phyloP scores from a whole-genome alignment of 2,329 filamentous ascomycete genomes.

The Magnaporthiopsis poae region DNA sequence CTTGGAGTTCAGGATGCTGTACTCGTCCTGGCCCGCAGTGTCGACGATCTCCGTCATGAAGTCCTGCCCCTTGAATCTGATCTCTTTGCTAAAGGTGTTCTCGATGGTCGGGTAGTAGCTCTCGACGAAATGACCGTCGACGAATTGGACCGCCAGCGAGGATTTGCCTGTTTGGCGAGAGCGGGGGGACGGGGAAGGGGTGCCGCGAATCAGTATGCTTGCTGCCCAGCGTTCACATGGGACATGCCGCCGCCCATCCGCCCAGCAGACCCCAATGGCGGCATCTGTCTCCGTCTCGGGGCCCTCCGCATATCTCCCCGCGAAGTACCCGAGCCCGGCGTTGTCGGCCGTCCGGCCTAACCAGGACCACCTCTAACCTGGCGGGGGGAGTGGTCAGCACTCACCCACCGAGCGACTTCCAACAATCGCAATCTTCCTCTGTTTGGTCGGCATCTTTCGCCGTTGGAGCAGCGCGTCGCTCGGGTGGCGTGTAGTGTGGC shows the following conservation, averaged over 20 bases:
- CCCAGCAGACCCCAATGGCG: not conserved
- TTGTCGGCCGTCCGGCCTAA: no score
- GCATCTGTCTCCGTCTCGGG: no score
- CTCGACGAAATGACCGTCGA: constrained; percentile 96
- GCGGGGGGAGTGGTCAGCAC: constrained; percentile 15
- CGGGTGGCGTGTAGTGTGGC: not conserved
- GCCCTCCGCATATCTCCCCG: not conserved
- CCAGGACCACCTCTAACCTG: no score
- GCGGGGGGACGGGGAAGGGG: not conserved
- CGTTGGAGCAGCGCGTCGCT: not conserved
- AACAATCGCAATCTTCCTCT: constrained; percentile 91
- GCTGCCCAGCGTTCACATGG: not conserved
- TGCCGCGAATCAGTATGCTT: not conserved
- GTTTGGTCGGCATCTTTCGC: constrained; percentile 54
- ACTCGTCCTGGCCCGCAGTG: constrained; percentile 97
- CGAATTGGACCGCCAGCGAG: constrained; percentile 90
- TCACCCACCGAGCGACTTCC: constrained; percentile 76
- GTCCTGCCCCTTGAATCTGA: constrained; percentile 85
- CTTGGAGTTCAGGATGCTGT: constrained; percentile 95
- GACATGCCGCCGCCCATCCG: not conserved
- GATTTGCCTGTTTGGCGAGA: constrained; percentile 65
- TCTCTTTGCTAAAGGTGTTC: constrained; percentile 95
- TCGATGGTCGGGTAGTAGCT: constrained; percentile 99
- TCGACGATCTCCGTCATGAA: constrained; percentile 96
- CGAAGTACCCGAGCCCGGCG: no score